A percentile compares a stretch with the other conserved stretches of the same genome.
phyloP scores from a whole-genome alignment of 129 eudicot genomes.

The sunflower (Helianthus annuus) region DNA sequence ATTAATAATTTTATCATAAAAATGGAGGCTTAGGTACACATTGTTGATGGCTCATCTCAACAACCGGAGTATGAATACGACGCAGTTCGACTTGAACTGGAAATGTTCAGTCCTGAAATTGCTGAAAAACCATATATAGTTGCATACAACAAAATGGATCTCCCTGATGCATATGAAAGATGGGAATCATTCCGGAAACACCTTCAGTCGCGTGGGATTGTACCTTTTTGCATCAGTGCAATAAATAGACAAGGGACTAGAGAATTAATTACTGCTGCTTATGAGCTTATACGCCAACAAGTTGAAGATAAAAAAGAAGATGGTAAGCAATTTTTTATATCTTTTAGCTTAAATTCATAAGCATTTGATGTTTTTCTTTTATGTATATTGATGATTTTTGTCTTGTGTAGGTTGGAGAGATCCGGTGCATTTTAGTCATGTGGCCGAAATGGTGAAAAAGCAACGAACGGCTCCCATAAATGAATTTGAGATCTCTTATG shows the following conservation, averaged over 20 bases:
- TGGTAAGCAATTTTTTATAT: conserved; percentile 30
- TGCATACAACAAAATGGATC: conserved; percentile 97
- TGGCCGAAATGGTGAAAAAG: conserved; percentile 87
- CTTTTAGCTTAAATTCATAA: background rate
- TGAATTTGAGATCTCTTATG: conserved; percentile 79
- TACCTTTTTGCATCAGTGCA: conserved; percentile 94
- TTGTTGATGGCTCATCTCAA: conserved; percentile 85
- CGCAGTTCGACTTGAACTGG: conserved; percentile 93
- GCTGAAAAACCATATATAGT: conserved; percentile 84
- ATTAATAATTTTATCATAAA: conserved; percentile 30
- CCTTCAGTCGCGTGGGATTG: conserved; percentile 57
- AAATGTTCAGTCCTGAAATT: conserved; percentile 93
- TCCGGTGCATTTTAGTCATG: conserved; percentile 61
- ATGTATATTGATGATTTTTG: background rate
- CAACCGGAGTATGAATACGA: conserved; percentile 96
- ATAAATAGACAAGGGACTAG: conserved; percentile 72
- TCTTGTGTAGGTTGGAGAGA: conserved; percentile 42
- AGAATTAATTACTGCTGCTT: conserved; percentile 79
- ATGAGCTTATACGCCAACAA: conserved; percentile 58
- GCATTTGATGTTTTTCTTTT: background rate
- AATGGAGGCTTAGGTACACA: conserved; percentile 78
- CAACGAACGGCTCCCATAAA: conserved; percentile 70
- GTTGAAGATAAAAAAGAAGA: conserved; percentile 47
- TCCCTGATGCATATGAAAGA: conserved; percentile 80
- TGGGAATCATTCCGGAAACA: conserved; percentile 67